Evolutionary conservation across 345 rosid species (phyloP).

Genomic region (Odontarrhena argentea): DNA sequence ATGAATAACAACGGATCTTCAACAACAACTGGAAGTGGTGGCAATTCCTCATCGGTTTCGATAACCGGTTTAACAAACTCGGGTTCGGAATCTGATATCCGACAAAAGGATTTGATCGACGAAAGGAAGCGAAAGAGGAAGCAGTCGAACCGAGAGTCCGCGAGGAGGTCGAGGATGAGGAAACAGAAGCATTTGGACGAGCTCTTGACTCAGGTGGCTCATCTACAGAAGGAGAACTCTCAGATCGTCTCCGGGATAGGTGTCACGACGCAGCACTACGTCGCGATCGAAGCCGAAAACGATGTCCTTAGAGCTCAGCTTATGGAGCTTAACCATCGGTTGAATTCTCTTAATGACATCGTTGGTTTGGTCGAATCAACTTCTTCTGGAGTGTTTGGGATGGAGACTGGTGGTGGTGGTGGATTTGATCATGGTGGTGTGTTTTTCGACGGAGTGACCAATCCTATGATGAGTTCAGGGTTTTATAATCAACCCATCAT

Average conservation of each 20-base stretch:
- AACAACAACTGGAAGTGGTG: conserved; percentile 5
- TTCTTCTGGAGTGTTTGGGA: conserved; percentile 23
- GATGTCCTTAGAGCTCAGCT: conserved; percentile 71
- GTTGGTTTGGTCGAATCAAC: conserved; percentile 37
- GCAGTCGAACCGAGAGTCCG: conserved; percentile 86
- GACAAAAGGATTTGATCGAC: conserved; percentile 46
- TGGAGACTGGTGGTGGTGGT: conserved; percentile 28
- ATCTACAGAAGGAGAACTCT: conserved; percentile 51
- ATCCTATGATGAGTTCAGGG: conserved; percentile 45
- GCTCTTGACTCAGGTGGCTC: conserved; percentile 48
- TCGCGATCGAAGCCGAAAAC: conserved; percentile 66
- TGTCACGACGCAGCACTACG: conserved; percentile 54
- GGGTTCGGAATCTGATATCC: conserved; percentile 62
- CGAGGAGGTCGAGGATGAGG: conserved; percentile 82
- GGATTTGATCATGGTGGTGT: conserved; percentile 19
- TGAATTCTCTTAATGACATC: conserved; percentile 73
- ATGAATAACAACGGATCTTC: conserved; percentile 52
- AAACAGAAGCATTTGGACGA: conserved; percentile 77
- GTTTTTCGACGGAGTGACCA: conserved; percentile 39
- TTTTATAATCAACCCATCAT: conserved; percentile 64
- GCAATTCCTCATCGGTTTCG: conserved; percentile 35
- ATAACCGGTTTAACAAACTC: conserved; percentile 46
- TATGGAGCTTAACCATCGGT: conserved; percentile 61
- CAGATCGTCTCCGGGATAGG: conserved; percentile 51
- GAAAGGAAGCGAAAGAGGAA: conserved; percentile 75